phyloP scores from a whole-genome alignment of 306 rosid species.

The Macrotyloma uniflorum region DNA sequence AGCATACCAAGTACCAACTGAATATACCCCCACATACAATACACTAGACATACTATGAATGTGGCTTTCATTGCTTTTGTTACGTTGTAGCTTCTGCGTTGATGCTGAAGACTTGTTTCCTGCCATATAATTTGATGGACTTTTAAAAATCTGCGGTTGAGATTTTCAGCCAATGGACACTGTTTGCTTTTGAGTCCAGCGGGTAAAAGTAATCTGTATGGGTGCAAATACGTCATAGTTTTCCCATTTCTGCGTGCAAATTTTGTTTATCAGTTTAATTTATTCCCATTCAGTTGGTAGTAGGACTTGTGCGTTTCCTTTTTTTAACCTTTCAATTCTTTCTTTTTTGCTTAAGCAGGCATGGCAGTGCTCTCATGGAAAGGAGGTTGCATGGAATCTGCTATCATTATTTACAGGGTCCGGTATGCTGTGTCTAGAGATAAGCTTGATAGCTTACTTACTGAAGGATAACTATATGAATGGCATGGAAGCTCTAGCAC shows the following conservation, averaged over 20 bases:
- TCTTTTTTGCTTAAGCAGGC: conserved; percentile 47
- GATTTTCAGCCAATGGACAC: not conserved
- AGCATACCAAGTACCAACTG: not conserved
- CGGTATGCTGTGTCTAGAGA: conserved; percentile 73
- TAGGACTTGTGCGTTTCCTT: conserved; percentile 1
- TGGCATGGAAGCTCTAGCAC: conserved; percentile 61
- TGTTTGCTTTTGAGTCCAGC: not conserved
- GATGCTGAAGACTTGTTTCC: not conserved
- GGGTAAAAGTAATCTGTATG: not conserved
- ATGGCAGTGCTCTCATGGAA: conserved; percentile 76
- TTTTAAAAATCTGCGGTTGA: not conserved
- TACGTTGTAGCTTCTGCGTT: not conserved
- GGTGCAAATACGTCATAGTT: not conserved
- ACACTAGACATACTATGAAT: not conserved
- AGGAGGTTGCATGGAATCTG: conserved; percentile 66
- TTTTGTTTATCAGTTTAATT: not conserved
- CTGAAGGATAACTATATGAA: conserved; percentile 62
- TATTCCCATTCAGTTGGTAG: conserved; percentile 1
- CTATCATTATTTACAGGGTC: conserved; percentile 63
- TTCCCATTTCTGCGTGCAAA: not conserved
- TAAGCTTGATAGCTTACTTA: conserved; percentile 68
- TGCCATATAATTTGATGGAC: not conserved
- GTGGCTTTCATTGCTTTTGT: not conserved
- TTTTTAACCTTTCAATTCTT: not conserved
- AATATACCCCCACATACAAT: not conserved